A percentile compares a stretch with the other conserved stretches of the same genome.
phyloP scores from a whole-genome alignment of 768 basidiomycete species.

The Thelephora ganbajun region DNA sequence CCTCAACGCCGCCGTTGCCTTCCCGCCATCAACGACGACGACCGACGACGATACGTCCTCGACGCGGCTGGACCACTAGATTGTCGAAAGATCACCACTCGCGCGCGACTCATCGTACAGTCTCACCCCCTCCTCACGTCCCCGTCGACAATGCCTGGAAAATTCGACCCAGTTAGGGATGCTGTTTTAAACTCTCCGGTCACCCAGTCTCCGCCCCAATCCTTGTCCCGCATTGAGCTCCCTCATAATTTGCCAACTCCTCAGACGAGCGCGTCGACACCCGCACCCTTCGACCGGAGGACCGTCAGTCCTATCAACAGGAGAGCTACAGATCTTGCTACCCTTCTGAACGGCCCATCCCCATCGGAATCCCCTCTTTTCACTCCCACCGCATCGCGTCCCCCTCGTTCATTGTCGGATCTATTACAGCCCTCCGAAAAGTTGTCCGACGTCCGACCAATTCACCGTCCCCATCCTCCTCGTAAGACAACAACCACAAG shows the following conservation, averaged over 20 bases:
- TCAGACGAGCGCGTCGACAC: conserved; percentile 10
- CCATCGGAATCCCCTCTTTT: conserved; percentile 27
- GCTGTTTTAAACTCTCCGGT: conserved; percentile 71
- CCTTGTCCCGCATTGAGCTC: conserved; percentile 13
- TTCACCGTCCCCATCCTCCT: background rate
- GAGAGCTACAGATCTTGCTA: conserved; percentile 65
- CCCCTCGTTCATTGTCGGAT: conserved; percentile 5
- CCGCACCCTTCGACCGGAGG: conserved; percentile 13
- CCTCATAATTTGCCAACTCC: conserved; percentile 11
- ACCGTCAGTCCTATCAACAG: conserved; percentile 34
- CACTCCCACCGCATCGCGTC: conserved; percentile 17
- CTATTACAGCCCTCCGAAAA: conserved; percentile 1
- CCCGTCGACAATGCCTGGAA: conserved; percentile 34
- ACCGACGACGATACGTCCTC: too few species aligned
- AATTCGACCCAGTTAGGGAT: conserved; percentile 78
- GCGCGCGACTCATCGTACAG: too few species aligned
- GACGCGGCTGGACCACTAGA: too few species aligned
- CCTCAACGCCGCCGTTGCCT: too few species aligned
- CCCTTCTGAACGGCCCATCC: conserved; percentile 51
- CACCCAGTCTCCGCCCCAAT: conserved; percentile 28
- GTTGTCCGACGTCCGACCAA: background rate
- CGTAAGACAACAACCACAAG: conserved; percentile 1
- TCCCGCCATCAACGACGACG: too few species aligned
- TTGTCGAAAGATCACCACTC: too few species aligned
- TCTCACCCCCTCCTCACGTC: too few species aligned